Evolutionary conservation across 73 alveolate species (phyloP).

Genomic region (Blepharisma stoltei): DNA sequence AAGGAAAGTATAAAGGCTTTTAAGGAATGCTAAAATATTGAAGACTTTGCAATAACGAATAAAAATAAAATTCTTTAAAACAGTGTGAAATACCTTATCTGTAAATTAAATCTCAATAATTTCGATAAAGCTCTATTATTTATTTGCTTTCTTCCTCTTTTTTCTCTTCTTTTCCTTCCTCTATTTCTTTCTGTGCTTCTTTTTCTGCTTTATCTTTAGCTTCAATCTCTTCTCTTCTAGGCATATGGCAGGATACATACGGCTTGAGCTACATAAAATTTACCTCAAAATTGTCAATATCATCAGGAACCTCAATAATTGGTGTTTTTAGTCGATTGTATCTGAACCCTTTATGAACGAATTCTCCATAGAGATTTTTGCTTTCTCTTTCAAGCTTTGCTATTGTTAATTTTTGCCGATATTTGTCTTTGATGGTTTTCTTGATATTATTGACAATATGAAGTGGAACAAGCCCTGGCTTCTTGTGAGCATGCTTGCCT

Average conservation of each 20-base stretch:
- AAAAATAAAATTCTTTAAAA: too few relatives aligned
- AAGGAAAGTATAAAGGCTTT: too few relatives aligned
- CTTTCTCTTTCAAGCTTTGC: slow-evolving; percentile 13
- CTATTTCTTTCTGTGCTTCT: too few relatives aligned
- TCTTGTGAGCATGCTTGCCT: not conserved
- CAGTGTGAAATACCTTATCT: too few relatives aligned
- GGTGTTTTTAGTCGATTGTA: not conserved
- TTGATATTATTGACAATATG: not conserved
- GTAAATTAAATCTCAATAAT: too few relatives aligned
- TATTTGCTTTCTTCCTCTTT: too few relatives aligned
- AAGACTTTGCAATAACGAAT: too few relatives aligned
- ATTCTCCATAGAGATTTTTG: not conserved
- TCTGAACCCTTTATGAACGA: not conserved
- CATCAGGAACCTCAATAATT: slow-evolving; percentile 1
- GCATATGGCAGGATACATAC: slow-evolving; percentile 8
- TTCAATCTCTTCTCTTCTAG: too few relatives aligned
- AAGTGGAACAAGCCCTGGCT: slow-evolving; percentile 20
- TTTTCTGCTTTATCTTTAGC: too few relatives aligned
- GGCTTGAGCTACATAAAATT: slow-evolving; percentile 18
- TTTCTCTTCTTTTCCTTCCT: too few relatives aligned
- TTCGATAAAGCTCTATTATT: too few relatives aligned
- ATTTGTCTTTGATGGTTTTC: slow-evolving; percentile 11
- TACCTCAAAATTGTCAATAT: not conserved
- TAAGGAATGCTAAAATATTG: too few relatives aligned
- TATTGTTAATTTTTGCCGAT: not conserved